A percentile compares a stretch with the other conserved stretches of the same genome.
These are phyloP conservation scores for Colletotrichum sansevieriae DNA, from an alignment of 2,329 filamentous ascomycete species.

Conservation along the genomic window DNA sequence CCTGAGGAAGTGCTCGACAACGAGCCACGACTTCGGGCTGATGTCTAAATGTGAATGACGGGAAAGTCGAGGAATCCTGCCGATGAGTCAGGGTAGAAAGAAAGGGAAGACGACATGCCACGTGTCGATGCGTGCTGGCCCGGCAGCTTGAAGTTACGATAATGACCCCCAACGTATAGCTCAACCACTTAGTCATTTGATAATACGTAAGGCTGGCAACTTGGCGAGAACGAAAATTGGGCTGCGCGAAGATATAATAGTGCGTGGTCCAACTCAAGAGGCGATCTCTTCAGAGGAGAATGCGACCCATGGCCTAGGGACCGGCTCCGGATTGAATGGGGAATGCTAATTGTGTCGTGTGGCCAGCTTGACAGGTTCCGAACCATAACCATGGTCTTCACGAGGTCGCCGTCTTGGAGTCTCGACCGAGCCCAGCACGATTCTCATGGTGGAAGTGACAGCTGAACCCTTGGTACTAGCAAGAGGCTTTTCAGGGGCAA, in stretches of 20 bases:
- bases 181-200: too few relatives aligned
- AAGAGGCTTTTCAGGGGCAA: constrained; percentile 31
- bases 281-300: background rate
- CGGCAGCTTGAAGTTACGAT: background rate
- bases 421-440: constrained; percentile 19
- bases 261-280: too few relatives aligned
- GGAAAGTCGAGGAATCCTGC: too few relatives aligned
- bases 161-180: too few relatives aligned
- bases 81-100: too few relatives aligned
- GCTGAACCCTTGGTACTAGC: constrained; percentile 25
- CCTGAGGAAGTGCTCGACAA: too few relatives aligned
- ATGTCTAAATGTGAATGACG: too few relatives aligned
- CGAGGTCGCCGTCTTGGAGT: background rate
- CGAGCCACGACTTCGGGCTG: too few relatives aligned
- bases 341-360: constrained; percentile 5
- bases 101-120: background rate
- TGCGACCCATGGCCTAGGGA: constrained; percentile 10
- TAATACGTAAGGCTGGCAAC: too few relatives aligned
- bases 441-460: constrained; percentile 17
- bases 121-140: background rate
- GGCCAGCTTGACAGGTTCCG: background rate
- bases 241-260: background rate
- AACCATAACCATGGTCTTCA: constrained; percentile 1
- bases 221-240: too few relatives aligned
- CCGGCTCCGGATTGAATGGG: background rate